Evolutionary conservation across 805 yeast species (phyloP).

Genomic region (Saccharomycopsis microspora): DNA sequence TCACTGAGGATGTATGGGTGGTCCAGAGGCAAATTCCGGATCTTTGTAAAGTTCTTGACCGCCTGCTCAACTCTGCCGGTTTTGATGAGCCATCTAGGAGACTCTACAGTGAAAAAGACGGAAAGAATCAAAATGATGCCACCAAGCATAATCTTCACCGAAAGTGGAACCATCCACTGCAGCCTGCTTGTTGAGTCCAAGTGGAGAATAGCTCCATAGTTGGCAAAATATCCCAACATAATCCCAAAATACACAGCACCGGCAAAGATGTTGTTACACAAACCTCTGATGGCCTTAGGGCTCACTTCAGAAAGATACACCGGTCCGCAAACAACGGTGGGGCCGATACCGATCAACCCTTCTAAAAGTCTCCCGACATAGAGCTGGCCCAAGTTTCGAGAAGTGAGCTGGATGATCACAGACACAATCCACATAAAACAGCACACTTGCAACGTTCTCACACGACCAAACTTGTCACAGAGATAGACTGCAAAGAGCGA

Average conservation of each 20-base stretch:
- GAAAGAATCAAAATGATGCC: slow-evolving; percentile 31
- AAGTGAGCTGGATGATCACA: background rate
- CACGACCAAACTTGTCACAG: slow-evolving; percentile 42
- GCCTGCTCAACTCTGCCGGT: slow-evolving; percentile 27
- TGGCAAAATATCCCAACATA: slow-evolving; percentile 36
- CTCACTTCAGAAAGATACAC: slow-evolving; percentile 34
- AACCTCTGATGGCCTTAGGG: slow-evolving; percentile 35
- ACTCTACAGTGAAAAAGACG: slow-evolving; percentile 30
- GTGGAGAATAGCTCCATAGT: slow-evolving; percentile 21
- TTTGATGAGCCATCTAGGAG: slow-evolving; percentile 33
- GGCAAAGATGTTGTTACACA: slow-evolving; percentile 35
- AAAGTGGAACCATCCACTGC: too few species aligned
- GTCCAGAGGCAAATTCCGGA: slow-evolving; percentile 28
- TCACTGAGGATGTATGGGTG: slow-evolving; percentile 32
- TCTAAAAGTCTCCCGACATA: slow-evolving; percentile 42
- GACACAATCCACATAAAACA: slow-evolving; percentile 31
- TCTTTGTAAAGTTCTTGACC: slow-evolving; percentile 24
- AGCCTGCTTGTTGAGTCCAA: too few species aligned
- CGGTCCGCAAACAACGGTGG: slow-evolving; percentile 32
- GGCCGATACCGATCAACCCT: slow-evolving; percentile 41
- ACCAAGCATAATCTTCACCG: slow-evolving; percentile 21
- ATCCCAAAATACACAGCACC: slow-evolving; percentile 40
- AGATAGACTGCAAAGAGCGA: slow-evolving; percentile 35
- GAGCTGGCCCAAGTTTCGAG: slow-evolving; percentile 31
- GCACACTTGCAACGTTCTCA: slow-evolving; percentile 22